These are phyloP conservation scores for Leccinum sublutescens DNA, from an alignment of 768 basidiomycete genomes.

Conservation along the genomic window DNA sequence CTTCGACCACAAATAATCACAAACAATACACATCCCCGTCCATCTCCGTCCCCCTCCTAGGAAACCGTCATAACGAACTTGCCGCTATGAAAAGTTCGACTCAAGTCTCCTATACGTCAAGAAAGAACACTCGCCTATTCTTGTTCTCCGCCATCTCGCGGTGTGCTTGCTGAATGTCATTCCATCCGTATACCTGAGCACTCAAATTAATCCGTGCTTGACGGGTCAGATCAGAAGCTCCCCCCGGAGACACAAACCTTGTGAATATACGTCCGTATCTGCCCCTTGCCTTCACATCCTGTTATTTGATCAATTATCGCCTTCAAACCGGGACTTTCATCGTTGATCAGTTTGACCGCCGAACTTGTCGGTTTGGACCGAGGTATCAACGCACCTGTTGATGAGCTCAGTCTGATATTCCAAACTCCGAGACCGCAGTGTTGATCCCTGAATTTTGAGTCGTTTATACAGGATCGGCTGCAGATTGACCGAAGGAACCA, in stretches of 20 bases:
- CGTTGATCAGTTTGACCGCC: not conserved
- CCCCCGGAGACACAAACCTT: constrained; percentile 46
- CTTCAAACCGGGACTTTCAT: constrained; percentile 44
- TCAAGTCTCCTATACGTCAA: not conserved
- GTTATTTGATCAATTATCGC: constrained; percentile 60
- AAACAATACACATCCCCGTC: constrained; percentile 3
- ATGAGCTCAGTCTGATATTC: constrained; percentile 78
- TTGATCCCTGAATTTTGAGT: constrained; percentile 85
- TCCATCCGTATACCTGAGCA: constrained; percentile 74
- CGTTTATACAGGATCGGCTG: constrained; percentile 76
- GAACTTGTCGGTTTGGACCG: constrained; percentile 11
- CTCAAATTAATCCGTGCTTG: constrained; percentile 7
- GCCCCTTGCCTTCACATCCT: constrained; percentile 52
- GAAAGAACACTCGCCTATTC: constrained; percentile 39
- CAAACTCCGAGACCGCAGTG: constrained; percentile 70
- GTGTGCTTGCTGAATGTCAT: constrained; percentile 76
- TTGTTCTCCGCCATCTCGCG: constrained; percentile 79
- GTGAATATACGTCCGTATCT: constrained; percentile 74
- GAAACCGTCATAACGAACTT: constrained; percentile 32
- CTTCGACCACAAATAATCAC: constrained; percentile 5
- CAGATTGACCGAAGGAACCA: constrained; percentile 55
- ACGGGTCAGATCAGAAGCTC: constrained; percentile 15
- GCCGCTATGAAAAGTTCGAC: constrained; percentile 22
- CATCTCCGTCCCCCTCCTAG: constrained; percentile 12
- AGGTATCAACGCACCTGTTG: constrained; percentile 44